phyloP scores from a whole-genome alignment of 2,329 filamentous ascomycete species.

The Lasiodiplodia theobromae region DNA sequence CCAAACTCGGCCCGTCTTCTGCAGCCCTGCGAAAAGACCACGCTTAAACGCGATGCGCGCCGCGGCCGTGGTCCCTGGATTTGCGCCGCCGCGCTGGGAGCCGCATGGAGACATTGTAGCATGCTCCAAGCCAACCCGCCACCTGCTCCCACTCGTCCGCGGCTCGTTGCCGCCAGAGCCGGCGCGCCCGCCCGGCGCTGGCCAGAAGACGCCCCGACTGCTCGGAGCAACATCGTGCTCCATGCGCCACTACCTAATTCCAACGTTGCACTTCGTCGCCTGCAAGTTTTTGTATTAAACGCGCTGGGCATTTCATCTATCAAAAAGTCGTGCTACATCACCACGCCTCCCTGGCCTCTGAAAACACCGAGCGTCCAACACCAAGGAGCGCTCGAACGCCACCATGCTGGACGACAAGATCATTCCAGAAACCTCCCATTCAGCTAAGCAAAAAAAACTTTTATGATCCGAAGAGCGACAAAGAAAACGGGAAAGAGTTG shows the following conservation, averaged over 20 bases:
- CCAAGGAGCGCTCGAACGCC: conserved; percentile 15
- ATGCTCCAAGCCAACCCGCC: background rate
- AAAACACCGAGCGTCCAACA: conserved; percentile 15
- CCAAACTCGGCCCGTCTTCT: conserved; percentile 18
- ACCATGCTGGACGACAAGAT: conserved; percentile 1
- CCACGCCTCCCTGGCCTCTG: conserved; percentile 19
- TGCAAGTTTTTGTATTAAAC: conserved; percentile 3
- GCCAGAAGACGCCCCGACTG: conserved; percentile 17
- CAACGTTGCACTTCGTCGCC: conserved; percentile 19
- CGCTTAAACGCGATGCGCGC: conserved; percentile 11
- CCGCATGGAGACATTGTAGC: background rate
- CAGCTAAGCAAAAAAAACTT: conserved; percentile 25
- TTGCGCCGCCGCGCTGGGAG: conserved; percentile 14
- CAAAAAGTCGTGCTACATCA: conserved; percentile 9
- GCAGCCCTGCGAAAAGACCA: conserved; percentile 25
- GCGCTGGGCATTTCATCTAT: conserved; percentile 27
- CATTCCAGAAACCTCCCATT: conserved; percentile 23
- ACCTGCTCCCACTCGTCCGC: background rate
- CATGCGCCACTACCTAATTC: conserved; percentile 20
- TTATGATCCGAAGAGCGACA: conserved; percentile 18
- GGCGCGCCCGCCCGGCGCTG: conserved; percentile 7
- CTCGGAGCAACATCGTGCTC: conserved; percentile 19
- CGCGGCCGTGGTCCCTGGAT: conserved; percentile 16
- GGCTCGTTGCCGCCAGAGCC: background rate
- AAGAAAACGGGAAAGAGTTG: conserved; percentile 13